Evolutionary conservation across 2,329 filamentous ascomycete species (phyloP).

Genomic region (Claviceps citrina): DNA sequence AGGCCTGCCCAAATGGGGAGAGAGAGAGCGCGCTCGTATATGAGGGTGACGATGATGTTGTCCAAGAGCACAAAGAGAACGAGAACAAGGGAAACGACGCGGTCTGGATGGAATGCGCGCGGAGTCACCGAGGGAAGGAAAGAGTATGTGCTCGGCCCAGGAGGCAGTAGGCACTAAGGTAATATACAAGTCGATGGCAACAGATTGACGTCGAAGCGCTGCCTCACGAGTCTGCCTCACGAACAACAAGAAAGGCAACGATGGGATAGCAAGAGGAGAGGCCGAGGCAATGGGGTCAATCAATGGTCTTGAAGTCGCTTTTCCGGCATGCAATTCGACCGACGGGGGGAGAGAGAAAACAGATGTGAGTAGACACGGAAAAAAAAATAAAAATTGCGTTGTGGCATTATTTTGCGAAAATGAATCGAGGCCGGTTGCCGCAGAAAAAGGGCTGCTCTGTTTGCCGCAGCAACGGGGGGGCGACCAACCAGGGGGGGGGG

Average conservation of each 20-base stretch:
- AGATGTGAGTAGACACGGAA: no score
- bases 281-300: no score
- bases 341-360: no score
- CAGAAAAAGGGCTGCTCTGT: slow-evolving; percentile 2
- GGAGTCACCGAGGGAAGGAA: not conserved
- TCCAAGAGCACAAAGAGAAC: not conserved
- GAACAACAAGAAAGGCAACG: not conserved
- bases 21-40: no score
- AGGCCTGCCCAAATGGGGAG: no score
- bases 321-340: no score
- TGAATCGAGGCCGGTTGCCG: not conserved
- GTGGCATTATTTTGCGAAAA: no score
- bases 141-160: no score
- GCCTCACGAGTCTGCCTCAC: not conserved
- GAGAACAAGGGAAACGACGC: no score
- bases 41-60: not conserved
- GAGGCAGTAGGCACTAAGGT: no score
- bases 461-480: slow-evolving; percentile 13
- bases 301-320: no score
- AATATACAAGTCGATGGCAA: not conserved
- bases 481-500: not conserved
- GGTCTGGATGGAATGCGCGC: slow-evolving; percentile 4
- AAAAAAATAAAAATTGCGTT: no score
- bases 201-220: not conserved
- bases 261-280: not conserved